These are phyloP conservation scores for Backusella mclennaniae DNA, from an alignment of 192 early-diverging fungal species.

Conservation along the genomic window DNA sequence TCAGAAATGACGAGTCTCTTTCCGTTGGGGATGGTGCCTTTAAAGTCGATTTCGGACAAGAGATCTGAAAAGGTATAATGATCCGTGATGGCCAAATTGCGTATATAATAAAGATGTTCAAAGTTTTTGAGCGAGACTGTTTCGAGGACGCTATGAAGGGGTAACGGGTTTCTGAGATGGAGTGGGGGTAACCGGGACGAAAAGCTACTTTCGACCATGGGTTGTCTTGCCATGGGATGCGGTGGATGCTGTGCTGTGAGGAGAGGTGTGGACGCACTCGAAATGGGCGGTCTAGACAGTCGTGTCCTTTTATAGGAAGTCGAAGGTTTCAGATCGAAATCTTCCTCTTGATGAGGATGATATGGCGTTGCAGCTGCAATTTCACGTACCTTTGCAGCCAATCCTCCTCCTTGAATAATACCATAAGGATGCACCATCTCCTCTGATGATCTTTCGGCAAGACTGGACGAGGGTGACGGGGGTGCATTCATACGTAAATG, in stretches of 20 bases:
- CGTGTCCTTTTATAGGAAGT: constrained; percentile 29
- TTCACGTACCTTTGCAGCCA: constrained; percentile 23
- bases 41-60: constrained; percentile 28
- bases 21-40: constrained; percentile 27
- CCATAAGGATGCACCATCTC: not conserved
- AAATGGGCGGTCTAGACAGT: not conserved
- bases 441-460: not conserved
- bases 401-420: not conserved
- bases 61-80: constrained; percentile 34
- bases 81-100: constrained; percentile 36
- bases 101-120: constrained; percentile 28
- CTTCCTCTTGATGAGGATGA: constrained; percentile 5
- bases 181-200: constrained; percentile 13
- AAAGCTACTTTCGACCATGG: constrained; percentile 1
- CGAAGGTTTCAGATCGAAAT: constrained; percentile 21
- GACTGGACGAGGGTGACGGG: constrained; percentile 14
- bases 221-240: not conserved
- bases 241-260: not conserved
- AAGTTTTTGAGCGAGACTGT: constrained; percentile 28
- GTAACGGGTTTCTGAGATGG: constrained; percentile 8
- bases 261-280: constrained; percentile 16
- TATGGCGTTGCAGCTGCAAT: not conserved
- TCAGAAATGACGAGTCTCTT: constrained; percentile 36
- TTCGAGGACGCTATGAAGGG: constrained; percentile 15
- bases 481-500: constrained; percentile 15